Percentiles rank a stretch among this genome's conserved stretches.
Evolutionary conservation across 495 filamentous ascomycete species (phyloP).

Genomic region (Penicillium maclennaniae): DNA sequence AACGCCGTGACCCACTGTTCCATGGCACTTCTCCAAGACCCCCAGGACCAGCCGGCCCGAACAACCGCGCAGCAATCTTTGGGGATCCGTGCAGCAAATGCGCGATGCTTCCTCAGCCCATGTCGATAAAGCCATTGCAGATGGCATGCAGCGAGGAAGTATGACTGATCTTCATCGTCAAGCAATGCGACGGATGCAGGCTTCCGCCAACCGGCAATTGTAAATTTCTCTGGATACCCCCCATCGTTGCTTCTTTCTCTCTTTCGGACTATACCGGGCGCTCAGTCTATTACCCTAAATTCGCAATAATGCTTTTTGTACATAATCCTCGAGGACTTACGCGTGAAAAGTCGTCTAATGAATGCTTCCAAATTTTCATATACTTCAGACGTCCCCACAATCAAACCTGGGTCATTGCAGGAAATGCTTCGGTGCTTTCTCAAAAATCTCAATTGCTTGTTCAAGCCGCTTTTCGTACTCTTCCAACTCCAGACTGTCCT

Average conservation of each 20-base stretch:
- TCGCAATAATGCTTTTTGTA: constrained; percentile 9
- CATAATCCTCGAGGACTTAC: constrained; percentile 12
- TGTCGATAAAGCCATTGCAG: constrained; percentile 56
- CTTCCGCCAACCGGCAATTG: constrained; percentile 53
- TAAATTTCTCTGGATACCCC: constrained; percentile 22
- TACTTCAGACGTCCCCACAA: background rate
- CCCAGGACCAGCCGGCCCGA: constrained; percentile 9
- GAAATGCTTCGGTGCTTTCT: constrained; percentile 20
- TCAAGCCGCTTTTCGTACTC: constrained; percentile 26
- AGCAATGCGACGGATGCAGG: constrained; percentile 81
- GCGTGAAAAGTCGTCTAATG: background rate
- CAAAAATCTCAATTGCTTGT: constrained; percentile 21
- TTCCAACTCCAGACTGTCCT: constrained; percentile 14
- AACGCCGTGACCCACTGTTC: constrained; percentile 36
- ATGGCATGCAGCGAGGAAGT: constrained; percentile 70
- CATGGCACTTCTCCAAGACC: constrained; percentile 9
- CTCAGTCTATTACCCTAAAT: constrained; percentile 1
- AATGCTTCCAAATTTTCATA: background rate
- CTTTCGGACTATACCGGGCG: constrained; percentile 5
- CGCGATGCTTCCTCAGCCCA: constrained; percentile 32
- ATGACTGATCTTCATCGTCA: constrained; percentile 77
- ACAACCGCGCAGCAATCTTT: constrained; percentile 21
- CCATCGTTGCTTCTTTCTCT: constrained; percentile 3
- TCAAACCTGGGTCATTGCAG: background rate
- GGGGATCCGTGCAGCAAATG: constrained; percentile 29